Evolutionary conservation across 2,329 filamentous ascomycete genomes (phyloP).

Genomic region (Cucurbitaria berberidis): DNA sequence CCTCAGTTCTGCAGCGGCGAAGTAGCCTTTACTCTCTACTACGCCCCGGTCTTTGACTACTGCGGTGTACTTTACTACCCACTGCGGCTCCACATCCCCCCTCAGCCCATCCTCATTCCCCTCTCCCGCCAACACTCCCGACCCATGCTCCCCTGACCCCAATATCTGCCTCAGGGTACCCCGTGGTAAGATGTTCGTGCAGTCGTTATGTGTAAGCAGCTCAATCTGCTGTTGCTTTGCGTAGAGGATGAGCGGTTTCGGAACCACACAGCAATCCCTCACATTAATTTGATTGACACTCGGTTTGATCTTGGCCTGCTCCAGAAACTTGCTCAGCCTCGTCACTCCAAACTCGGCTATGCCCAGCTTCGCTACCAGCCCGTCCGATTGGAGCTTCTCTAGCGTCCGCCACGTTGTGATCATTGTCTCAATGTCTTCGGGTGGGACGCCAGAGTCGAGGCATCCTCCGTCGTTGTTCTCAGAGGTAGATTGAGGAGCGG

Average conservation of each 20-base stretch:
- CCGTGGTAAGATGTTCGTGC: slow-evolving; percentile 84
- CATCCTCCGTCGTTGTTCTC: slow-evolving; percentile 54
- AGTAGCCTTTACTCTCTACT: slow-evolving; percentile 98
- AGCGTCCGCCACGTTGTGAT: slow-evolving; percentile 73
- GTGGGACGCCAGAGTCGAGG: slow-evolving; percentile 41
- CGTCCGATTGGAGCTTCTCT: slow-evolving; percentile 74
- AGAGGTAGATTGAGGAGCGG: slow-evolving; percentile 29
- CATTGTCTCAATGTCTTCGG: slow-evolving; percentile 64
- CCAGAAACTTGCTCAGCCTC: slow-evolving; percentile 78
- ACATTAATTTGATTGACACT: slow-evolving; percentile 95
- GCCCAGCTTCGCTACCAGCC: slow-evolving; percentile 76
- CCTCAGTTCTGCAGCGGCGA: slow-evolving; percentile 77
- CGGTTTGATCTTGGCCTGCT: slow-evolving; percentile 72
- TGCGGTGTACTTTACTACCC: slow-evolving; percentile 97
- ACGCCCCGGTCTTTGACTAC: slow-evolving; percentile 93
- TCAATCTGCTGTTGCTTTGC: slow-evolving; percentile 86
- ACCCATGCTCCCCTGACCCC: slow-evolving; percentile 72
- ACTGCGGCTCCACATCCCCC: slow-evolving; percentile 83
- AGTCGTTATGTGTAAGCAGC: slow-evolving; percentile 91
- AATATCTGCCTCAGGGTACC: slow-evolving; percentile 86
- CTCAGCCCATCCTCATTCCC: slow-evolving; percentile 63
- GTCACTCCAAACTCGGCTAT: slow-evolving; percentile 90
- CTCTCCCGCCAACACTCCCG: slow-evolving; percentile 74
- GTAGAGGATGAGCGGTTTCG: slow-evolving; percentile 81
- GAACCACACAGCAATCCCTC: slow-evolving; percentile 93